Base-by-base conservation (phyloP, 139 green algal genomes). In the Chlorella sp. region DNA sequence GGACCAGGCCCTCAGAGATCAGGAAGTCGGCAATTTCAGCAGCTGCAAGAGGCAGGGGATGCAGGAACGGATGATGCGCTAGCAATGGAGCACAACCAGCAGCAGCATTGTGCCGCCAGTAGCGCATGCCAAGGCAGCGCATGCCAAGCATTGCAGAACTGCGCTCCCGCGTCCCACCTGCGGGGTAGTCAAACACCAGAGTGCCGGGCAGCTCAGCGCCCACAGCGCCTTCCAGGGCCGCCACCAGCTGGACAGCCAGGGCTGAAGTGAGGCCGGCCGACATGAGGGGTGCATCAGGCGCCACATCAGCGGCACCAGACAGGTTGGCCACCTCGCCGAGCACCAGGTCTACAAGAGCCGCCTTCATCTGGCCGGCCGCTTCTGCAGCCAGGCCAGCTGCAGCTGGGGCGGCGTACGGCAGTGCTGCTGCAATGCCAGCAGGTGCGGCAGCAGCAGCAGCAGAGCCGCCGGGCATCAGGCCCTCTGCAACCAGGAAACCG, bases 181-280 rank as follows among this genome's bases (percentile, higher is more conserved):
- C 78, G 39, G 86, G 86, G 60, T 89, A 89, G 44, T 96, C 94
- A 87, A 96, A 95, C 34, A 91, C 80, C 7, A 96, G 74, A 0
- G 94, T 96, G n/a, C 81, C 83, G 0, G 93, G 92, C 39, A 96
- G 82, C 57, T 92, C 79, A 7, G 89, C n/a, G 26, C 78, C 82
- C 25, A 95, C 78, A 16, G 82, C 60, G 13, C 38, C 64, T 38
- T 90, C 86, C 63, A 90, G 86, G 30, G 39, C 25, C 30, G 55
- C 17, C 1, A 74, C 67, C 62, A 90, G 71, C 74, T 90, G 86
- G 34, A 90, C 86, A 20, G 86, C 86, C 21, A 60, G 57, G 4
- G 92, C 71, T 16, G 91, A 95, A 60, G 91, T 92, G 17, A 95
- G 76, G 30, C 91, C 91, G 0, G 92, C 89, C 28, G 90, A 88